These are phyloP conservation scores for Andrographis paniculata DNA, from an alignment of 305 asterid genomes.

Conservation along the genomic window DNA sequence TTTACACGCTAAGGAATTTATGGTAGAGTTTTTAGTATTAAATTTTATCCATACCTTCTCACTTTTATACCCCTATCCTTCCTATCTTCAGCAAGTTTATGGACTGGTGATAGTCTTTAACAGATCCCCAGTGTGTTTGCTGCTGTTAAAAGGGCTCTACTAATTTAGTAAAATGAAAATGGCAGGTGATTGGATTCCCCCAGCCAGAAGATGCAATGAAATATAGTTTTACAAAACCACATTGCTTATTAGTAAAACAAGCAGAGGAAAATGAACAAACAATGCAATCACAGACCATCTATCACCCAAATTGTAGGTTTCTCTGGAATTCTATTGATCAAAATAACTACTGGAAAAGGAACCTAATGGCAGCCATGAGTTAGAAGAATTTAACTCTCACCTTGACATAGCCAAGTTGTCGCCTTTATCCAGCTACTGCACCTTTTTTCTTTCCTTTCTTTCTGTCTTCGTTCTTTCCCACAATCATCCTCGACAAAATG, in stretches of 20 bases:
- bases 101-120: no score
- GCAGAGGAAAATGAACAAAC: conserved; percentile 7
- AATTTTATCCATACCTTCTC: no score
- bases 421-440: conserved; percentile 22
- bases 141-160: no score
- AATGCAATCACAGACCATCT: background rate
- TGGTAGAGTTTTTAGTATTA: no score
- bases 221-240: conserved; percentile 13
- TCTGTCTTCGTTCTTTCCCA: conserved; percentile 29
- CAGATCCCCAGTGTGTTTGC: no score
- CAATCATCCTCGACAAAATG: conserved; percentile 57
- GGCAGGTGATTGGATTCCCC: no score
- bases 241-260: conserved; percentile 15
- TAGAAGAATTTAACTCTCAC: conserved; percentile 19
- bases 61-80: no score
- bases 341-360: background rate
- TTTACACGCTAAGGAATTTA: conserved; percentile 28
- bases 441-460: conserved; percentile 50
- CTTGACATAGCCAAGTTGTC: conserved; percentile 8
- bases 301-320: conserved; percentile 1
- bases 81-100: no score
- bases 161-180: no score
- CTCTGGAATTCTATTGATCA: conserved; percentile 12
- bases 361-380: conserved; percentile 8
- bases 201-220: no score